phyloP scores from a whole-genome alignment of 805 yeast species.

The Monosporozyma solicola region DNA sequence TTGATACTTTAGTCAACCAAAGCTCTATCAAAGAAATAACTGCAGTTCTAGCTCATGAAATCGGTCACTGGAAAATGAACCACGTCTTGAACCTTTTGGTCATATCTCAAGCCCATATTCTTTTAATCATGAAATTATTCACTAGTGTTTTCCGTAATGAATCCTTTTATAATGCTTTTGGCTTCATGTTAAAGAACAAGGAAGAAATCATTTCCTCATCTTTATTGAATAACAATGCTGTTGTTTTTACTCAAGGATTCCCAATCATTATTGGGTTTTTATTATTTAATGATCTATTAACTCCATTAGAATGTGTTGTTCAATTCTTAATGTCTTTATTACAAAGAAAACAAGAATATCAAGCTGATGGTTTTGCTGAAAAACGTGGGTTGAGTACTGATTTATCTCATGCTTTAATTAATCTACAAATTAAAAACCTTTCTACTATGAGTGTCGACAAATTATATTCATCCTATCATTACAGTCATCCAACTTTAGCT shows the following conservation, averaged over 20 bases:
- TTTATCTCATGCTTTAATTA: constrained; percentile 64
- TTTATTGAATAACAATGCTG: neutral
- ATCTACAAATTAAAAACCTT: constrained; percentile 70
- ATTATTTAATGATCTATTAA: constrained; percentile 66
- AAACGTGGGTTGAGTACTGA: constrained; percentile 60
- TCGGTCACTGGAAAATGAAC: constrained; percentile 93
- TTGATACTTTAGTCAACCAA: constrained; percentile 80
- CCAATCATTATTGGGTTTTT: constrained; percentile 79
- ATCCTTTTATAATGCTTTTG: constrained; percentile 71
- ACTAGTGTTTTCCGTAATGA: constrained; percentile 71
- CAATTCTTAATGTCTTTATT: constrained; percentile 59
- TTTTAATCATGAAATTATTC: constrained; percentile 61
- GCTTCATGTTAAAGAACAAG: constrained; percentile 38
- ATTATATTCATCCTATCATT: constrained; percentile 79
- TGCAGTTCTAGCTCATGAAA: constrained; percentile 96
- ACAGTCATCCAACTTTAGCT: constrained; percentile 84
- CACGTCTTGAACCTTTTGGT: constrained; percentile 75
- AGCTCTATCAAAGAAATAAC: constrained; percentile 72
- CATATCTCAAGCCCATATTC: constrained; percentile 54
- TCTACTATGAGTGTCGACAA: constrained; percentile 84
- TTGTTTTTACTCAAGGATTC: constrained; percentile 32
- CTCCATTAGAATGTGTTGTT: constrained; percentile 65
- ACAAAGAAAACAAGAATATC: constrained; percentile 82
- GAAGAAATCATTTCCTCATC: neutral
- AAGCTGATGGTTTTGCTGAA: constrained; percentile 85